A percentile compares a stretch with the other conserved stretches of the same genome.
These are phyloP conservation scores for Crithidia bombi DNA, from an alignment of 208 protist genomes.

Conservation along the genomic window DNA sequence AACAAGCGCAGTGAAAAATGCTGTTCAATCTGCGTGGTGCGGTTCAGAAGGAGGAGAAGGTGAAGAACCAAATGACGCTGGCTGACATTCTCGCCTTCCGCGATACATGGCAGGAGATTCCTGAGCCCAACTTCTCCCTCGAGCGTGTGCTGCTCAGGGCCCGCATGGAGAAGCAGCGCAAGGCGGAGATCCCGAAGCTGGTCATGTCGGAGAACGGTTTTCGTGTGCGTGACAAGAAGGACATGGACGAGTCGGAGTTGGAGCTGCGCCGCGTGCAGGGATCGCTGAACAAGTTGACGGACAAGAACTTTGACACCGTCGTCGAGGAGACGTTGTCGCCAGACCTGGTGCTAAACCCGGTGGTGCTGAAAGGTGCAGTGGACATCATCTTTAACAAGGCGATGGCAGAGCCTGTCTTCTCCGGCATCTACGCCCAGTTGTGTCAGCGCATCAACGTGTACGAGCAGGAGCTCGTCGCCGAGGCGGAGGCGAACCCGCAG, in stretches of 20 bases:
- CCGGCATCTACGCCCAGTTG: conserved; percentile 81
- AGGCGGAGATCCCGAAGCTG: conserved; percentile 73
- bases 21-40: conserved; percentile 76
- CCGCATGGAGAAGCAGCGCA: conserved; percentile 64
- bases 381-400: conserved; percentile 90
- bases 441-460: conserved; percentile 77
- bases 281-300: conserved; percentile 88
- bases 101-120: conserved; percentile 78
- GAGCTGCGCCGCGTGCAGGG: conserved; percentile 79
- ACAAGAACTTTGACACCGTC: conserved; percentile 84
- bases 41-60: conserved; percentile 68
- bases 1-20: conserved; percentile 35
- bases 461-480: conserved; percentile 65
- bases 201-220: conserved; percentile 87
- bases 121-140: conserved; percentile 74
- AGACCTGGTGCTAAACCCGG: conserved; percentile 73
- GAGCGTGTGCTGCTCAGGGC: conserved; percentile 59
- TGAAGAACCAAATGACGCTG: conserved; percentile 78
- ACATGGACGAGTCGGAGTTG: conserved; percentile 74
- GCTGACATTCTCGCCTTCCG: conserved; percentile 80
- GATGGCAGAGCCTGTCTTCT: conserved; percentile 88
- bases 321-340: conserved; percentile 60
- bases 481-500: conserved; percentile 40
- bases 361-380: conserved; percentile 71
- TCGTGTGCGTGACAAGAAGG: conserved; percentile 64